phyloP scores from a whole-genome alignment of 1,284 basidiomycete species.

The Hypsizygus ulmarius region DNA sequence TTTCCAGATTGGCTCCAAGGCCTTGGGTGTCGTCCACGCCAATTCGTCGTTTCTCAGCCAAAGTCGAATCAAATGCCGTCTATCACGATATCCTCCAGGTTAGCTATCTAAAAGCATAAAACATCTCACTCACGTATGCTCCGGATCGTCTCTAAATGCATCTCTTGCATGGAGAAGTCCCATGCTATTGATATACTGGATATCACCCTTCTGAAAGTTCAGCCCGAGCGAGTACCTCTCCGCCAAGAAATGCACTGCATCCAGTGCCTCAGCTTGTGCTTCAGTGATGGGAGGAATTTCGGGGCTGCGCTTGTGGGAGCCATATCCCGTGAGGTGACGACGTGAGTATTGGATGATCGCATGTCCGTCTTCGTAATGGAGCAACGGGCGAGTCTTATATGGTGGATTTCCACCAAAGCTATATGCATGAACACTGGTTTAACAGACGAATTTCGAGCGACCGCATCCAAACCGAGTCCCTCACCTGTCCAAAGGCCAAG shows the following conservation, averaged over 20 bases:
- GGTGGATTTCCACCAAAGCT: constrained; percentile 40
- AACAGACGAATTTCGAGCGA: not conserved
- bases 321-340: constrained; percentile 43
- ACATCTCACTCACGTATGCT: constrained; percentile 33
- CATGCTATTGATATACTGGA: constrained; percentile 49
- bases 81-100: constrained; percentile 9
- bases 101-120: constrained; percentile 5
- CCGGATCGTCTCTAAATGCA: constrained; percentile 39
- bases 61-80: constrained; percentile 30
- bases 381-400: constrained; percentile 37
- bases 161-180: constrained; percentile 45
- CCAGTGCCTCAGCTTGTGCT: constrained; percentile 48
- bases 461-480: constrained; percentile 5
- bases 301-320: constrained; percentile 28
- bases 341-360: constrained; percentile 47
- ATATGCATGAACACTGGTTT: not conserved
- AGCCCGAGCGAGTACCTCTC: constrained; percentile 43
- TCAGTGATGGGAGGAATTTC: constrained; percentile 47
- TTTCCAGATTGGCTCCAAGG: constrained; percentile 31
- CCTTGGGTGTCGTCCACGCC: constrained; percentile 33
- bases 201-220: constrained; percentile 49
- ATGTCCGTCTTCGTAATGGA: constrained; percentile 39
- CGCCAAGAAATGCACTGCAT: constrained; percentile 43
- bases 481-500: constrained; percentile 43
- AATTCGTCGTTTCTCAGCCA: constrained; percentile 37